Evolutionary conservation across 2,329 filamentous ascomycete species (phyloP), one percentile per base, ranked within the genome.

Genomic region (Fusarium gaditjirri): DNA sequence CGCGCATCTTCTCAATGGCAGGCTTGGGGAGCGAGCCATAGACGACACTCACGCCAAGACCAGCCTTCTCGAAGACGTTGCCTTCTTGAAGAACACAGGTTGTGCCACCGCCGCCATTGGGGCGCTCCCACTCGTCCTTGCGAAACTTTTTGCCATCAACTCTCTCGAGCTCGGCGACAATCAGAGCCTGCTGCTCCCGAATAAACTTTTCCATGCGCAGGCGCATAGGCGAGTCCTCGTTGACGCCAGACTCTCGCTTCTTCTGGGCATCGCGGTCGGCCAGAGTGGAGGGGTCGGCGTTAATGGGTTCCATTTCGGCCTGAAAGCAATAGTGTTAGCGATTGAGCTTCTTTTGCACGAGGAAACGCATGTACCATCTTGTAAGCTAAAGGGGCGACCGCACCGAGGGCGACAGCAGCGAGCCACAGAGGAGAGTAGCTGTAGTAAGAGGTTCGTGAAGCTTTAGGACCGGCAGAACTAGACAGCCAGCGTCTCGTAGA

Each of bases 171-270:
- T 92, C 94, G 61, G 89, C 86, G 33, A 98, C 92, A 65, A 99
- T 99, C 70, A 92, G 89, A 77, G 93, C 89, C 80, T 99, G 96
- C 78, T 98, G 94, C 76, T 94, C 90, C 81, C 96, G 96, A 82
- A 98, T 97, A 80, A 98, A 93, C 77, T 93, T 90, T 83, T 99
- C 96, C 96, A 99, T 98, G 71, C 95, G 94, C 64, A 99, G 88
- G 61, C 96, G 94, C 95, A 99, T 98, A 4, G 96, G 95, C 19
- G 95, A 98, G 76, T 91, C 86, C 63, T 91, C 88, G 52, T 87
- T 92, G 54, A 98, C 88, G 25, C 75, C 74, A 38, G 76, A 71
- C 81, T 96, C 93, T 70, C 92, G 91, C 83, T 96, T 97, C 75
- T 90, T 88, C 70, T 94, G 87, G 72, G 89, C 90, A 81, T 98